Evolutionary conservation across 169 alveolate genomes (phyloP), one percentile per base, ranked within the genome.

Genomic region (Eimeria necatrix): DNA sequence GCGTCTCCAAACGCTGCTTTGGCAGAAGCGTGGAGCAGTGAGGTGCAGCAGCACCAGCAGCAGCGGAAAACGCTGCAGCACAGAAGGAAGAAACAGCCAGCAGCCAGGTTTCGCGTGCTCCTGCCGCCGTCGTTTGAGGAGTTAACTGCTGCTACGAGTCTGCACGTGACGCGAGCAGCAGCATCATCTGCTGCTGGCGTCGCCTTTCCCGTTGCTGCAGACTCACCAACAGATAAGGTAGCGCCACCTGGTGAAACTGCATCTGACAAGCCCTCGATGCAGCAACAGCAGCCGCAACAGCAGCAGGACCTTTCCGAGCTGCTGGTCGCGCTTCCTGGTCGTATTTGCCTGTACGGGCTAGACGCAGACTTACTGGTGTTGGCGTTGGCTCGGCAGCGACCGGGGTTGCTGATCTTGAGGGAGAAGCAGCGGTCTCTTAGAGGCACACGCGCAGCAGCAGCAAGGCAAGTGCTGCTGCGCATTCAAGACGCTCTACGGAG

Each of bases 341-440:
- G 83, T 26, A 49, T 91, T 95, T 99, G 99, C 93, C 96, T 99
- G 71, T 99, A 99, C 96, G 99, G 99, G 5, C 98, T 99, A 97
- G 99, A 99, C 95, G 99, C 99, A 3, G 99, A 99, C 95, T 97
- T 99, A 83, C 98, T 99, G 80, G 98, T 99, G 99, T 98, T 99
- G 56, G 98, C 99, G 20, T 97, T 99, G 81, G 98, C 99, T 24
- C 98, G 99, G 12, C 99, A 99, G 96, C 99, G 98, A 95, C 99
- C 99, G 4, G 96, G 98, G 93, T 98, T 99, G 94, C 97, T 97
- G 91, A 98, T 99, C 16, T 93, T 99, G 61, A 97, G 99, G 90
- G 99, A 99, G 96, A 97, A 68, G 78, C 95, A 91, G 78, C 10
- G 12, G 14, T 52, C 81, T 48, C 22, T 91, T 10, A 51, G 85